Evolutionary conservation across 768 basidiomycete species (phyloP).

Genomic region (Megacollybia marginata): DNA sequence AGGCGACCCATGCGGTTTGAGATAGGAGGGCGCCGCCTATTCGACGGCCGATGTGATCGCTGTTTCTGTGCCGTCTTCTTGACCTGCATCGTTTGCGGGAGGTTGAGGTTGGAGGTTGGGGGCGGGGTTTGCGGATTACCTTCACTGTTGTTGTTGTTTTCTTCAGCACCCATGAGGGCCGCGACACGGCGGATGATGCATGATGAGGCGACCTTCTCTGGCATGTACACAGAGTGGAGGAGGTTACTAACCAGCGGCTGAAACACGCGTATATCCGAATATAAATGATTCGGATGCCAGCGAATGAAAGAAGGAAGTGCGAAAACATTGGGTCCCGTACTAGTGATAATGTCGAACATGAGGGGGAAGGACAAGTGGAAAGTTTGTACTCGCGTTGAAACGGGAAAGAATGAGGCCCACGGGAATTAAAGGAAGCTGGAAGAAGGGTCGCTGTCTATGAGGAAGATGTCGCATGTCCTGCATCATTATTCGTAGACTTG

Average conservation of each 20-base stretch:
- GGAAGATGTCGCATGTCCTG: background rate
- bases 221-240: slow-evolving; percentile 18
- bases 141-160: slow-evolving; percentile 11
- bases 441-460: background rate
- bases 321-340: slow-evolving; percentile 35
- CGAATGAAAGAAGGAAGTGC: slow-evolving; percentile 44
- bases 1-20: slow-evolving; percentile 58
- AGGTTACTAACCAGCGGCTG: slow-evolving; percentile 33
- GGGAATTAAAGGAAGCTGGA: slow-evolving; percentile 47
- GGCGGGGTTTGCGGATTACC: slow-evolving; percentile 3
- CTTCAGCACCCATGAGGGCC: background rate
- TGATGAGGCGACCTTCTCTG: slow-evolving; percentile 24
- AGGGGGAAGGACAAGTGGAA: slow-evolving; percentile 35
- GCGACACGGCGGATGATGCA: slow-evolving; percentile 27
- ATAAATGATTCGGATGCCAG: slow-evolving; percentile 38
- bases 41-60: slow-evolving; percentile 57
- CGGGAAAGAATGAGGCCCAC: slow-evolving; percentile 63
- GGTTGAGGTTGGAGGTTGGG: slow-evolving; percentile 12
- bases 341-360: slow-evolving; percentile 33
- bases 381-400: slow-evolving; percentile 25
- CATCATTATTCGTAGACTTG: no score
- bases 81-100: no score
- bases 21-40: slow-evolving; percentile 63
- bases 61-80: slow-evolving; percentile 41
- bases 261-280: slow-evolving; percentile 30